These are phyloP conservation scores for Fusarium sp. DNA, from an alignment of 2,329 filamentous ascomycete species.

Conservation along the genomic window DNA sequence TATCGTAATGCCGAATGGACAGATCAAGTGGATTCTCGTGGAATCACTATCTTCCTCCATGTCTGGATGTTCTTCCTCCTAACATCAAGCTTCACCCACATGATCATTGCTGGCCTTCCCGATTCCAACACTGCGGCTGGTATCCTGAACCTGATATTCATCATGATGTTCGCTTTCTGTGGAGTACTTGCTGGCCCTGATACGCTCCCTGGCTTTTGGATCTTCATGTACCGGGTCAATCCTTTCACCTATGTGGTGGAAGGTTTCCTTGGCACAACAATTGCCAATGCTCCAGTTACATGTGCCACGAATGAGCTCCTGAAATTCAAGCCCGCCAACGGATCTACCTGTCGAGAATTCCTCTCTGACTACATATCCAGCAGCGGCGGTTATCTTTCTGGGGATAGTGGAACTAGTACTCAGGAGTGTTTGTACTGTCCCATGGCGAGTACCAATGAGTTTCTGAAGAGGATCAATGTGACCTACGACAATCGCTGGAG, in stretches of 20 bases:
- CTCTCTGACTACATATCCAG: constrained; percentile 13
- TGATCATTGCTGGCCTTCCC: constrained; percentile 74
- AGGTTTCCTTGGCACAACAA: constrained; percentile 72
- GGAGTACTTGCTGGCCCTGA: constrained; percentile 73
- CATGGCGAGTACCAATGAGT: constrained; percentile 49
- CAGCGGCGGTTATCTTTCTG: constrained; percentile 1
- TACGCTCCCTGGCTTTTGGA: constrained; percentile 78
- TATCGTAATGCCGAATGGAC: constrained; percentile 69
- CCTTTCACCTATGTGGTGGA: constrained; percentile 81
- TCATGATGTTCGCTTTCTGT: constrained; percentile 71
- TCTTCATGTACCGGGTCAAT: constrained; percentile 80
- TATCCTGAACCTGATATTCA: constrained; percentile 72
- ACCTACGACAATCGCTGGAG: constrained; percentile 65
- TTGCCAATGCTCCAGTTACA: constrained; percentile 65
- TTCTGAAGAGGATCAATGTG: constrained; percentile 57
- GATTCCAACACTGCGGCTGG: constrained; percentile 74
- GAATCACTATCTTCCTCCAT: constrained; percentile 73
- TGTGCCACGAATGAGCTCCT: constrained; percentile 12
- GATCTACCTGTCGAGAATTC: constrained; percentile 4
- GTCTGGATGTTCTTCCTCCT: constrained; percentile 74
- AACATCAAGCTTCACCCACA: constrained; percentile 73
- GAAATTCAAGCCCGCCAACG: constrained; percentile 10
- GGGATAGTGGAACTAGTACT: not conserved
- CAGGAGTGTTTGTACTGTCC: constrained; percentile 61
- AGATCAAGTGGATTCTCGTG: constrained; percentile 62